Evolutionary conservation across 371 early-diverging fungal genomes (phyloP).

Genomic region (Basidiobolus meristosporus): DNA sequence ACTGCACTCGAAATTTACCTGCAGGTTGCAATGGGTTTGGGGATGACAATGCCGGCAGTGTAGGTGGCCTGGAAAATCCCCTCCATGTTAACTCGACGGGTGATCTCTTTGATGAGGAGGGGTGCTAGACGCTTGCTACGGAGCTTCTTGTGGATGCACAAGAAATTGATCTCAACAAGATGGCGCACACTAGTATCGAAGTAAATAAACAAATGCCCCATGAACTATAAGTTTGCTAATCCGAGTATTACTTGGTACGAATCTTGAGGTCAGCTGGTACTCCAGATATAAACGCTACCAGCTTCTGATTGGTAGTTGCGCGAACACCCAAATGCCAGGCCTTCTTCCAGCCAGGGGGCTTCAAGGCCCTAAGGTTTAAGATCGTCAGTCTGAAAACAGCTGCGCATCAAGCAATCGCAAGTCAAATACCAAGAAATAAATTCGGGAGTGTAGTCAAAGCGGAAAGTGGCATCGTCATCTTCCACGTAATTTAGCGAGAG

Average conservation of each 20-base stretch:
- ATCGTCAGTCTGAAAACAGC: too few species aligned
- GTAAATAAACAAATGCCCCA: not conserved
- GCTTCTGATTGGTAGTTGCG: slow-evolving; percentile 52
- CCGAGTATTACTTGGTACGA: slow-evolving; percentile 32
- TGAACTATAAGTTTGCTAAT: not conserved
- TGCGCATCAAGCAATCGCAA: too few species aligned
- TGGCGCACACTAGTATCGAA: slow-evolving; percentile 14
- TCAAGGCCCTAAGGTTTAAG: slow-evolving; percentile 42
- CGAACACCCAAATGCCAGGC: slow-evolving; percentile 88
- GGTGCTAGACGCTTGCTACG: slow-evolving; percentile 93
- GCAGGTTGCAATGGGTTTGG: slow-evolving; percentile 72
- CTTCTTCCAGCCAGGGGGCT: slow-evolving; percentile 79
- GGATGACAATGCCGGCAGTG: slow-evolving; percentile 85
- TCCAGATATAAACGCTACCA: slow-evolving; percentile 91
- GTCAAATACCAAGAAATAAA: slow-evolving; percentile 67
- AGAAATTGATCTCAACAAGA: slow-evolving; percentile 95
- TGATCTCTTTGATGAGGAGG: slow-evolving; percentile 96
- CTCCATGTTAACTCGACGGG: slow-evolving; percentile 76
- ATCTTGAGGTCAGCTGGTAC: slow-evolving; percentile 67
- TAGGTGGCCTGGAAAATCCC: slow-evolving; percentile 97
- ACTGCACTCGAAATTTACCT: slow-evolving; percentile 17
- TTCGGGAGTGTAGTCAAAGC: slow-evolving; percentile 84
- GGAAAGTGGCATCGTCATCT: slow-evolving; percentile 84
- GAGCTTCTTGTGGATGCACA: slow-evolving; percentile 92
- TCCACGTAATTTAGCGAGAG: slow-evolving; percentile 87